These are phyloP conservation scores for Mycocentrospora acerina DNA, from an alignment of 2,329 filamentous ascomycete genomes.

Conservation along the genomic window DNA sequence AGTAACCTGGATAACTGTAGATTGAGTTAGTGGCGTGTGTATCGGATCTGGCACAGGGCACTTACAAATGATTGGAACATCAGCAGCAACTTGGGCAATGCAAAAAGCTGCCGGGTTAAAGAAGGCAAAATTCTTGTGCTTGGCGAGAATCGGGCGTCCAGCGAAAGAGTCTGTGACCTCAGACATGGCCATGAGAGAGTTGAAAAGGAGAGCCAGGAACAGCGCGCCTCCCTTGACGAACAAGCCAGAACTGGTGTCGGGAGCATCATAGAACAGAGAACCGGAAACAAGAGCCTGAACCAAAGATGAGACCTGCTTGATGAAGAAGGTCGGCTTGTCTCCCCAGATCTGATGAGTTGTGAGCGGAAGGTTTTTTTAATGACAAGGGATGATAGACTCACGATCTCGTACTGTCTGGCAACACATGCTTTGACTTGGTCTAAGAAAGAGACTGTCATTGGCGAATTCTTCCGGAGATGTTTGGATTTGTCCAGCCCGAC, in stretches of 20 bases:
- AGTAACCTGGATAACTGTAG: slow-evolving; percentile 56
- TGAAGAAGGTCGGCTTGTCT: slow-evolving; percentile 63
- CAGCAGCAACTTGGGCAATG: slow-evolving; percentile 69
- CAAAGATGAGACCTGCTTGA: slow-evolving; percentile 62
- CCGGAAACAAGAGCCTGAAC: slow-evolving; percentile 64
- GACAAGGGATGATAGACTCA: too few relatives aligned
- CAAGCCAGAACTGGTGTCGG: slow-evolving; percentile 58
- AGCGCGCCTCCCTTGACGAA: slow-evolving; percentile 65
- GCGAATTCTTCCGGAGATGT: slow-evolving; percentile 55
- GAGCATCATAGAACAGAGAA: slow-evolving; percentile 68
- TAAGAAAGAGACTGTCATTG: slow-evolving; percentile 47
- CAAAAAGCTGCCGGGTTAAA: slow-evolving; percentile 79
- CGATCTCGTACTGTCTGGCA: slow-evolving; percentile 64
- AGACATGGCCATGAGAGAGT: slow-evolving; percentile 63
- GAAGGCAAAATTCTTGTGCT: slow-evolving; percentile 81
- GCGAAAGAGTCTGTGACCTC: slow-evolving; percentile 62
- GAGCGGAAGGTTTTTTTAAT: too few relatives aligned
- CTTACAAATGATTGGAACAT: slow-evolving; percentile 52
- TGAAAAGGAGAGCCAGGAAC: slow-evolving; percentile 65
- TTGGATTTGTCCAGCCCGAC: slow-evolving; percentile 59
- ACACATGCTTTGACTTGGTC: slow-evolving; percentile 58
- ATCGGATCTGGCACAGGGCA: background rate
- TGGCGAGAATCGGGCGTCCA: slow-evolving; percentile 78
- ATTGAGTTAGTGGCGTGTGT: too few relatives aligned
- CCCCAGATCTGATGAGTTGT: too few relatives aligned